phyloP scores from a whole-genome alignment of 305 asterid species.

The Rubia tinctorum region DNA sequence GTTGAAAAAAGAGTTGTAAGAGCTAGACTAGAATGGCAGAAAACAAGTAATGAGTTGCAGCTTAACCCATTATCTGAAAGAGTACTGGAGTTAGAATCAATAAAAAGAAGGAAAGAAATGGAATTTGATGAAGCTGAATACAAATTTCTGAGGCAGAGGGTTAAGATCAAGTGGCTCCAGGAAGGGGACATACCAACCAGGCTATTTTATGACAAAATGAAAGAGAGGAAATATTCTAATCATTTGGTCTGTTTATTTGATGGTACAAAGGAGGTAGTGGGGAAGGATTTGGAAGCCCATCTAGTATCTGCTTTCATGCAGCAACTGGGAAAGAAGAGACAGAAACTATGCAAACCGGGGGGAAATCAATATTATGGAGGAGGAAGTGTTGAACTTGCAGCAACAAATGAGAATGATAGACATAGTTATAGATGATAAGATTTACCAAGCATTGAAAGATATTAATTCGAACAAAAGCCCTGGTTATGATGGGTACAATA shows the following conservation, averaged over 20 bases:
- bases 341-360: no score
- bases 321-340: no score
- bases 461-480: not conserved
- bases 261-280: no score
- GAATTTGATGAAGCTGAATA: not conserved
- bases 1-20: no score
- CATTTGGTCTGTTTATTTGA: not conserved
- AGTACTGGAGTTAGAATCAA: no score
- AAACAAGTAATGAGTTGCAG: no score
- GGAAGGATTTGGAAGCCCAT: no score
- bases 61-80: not conserved
- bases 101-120: not conserved
- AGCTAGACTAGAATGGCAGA: no score
- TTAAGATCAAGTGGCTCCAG: not conserved
- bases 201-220: not conserved
- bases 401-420: not conserved
- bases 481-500: no score
- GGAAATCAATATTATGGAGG: not conserved
- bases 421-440: no score
- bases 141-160: not conserved
- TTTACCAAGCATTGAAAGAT: not conserved
- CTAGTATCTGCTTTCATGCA: no score
- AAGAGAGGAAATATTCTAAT: not conserved
- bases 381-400: not conserved
- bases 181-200: not conserved